phyloP scores from a whole-genome alignment of 192 early-diverging fungal genomes.

The Thamnidium elegans region DNA sequence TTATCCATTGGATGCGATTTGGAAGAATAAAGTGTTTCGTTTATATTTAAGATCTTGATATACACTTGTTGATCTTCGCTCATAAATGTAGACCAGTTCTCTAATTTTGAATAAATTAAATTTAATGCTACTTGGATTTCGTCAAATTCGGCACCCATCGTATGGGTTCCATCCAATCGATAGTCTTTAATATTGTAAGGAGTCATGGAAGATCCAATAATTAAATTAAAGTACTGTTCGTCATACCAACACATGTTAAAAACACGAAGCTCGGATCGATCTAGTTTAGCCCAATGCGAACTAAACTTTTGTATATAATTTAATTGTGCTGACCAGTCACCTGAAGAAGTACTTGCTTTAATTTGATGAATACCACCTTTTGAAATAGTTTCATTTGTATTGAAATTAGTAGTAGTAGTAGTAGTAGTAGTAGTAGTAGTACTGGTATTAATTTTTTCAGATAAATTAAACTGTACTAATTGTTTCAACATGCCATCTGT shows the following conservation, averaged over 20 bases:
- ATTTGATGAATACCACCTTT: background rate
- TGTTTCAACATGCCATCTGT: slow-evolving; percentile 47
- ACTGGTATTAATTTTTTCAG: background rate
- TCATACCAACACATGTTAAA: slow-evolving; percentile 51
- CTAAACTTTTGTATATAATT: slow-evolving; percentile 19
- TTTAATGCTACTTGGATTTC: background rate
- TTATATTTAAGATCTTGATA: slow-evolving; percentile 24
- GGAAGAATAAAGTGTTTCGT: background rate
- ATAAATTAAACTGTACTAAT: slow-evolving; percentile 14
- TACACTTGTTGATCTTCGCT: slow-evolving; percentile 27
- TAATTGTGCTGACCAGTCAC: background rate
- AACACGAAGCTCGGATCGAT: slow-evolving; percentile 17
- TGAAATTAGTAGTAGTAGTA: background rate
- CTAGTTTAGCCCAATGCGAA: slow-evolving; percentile 29
- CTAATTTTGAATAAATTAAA: background rate
- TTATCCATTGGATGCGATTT: background rate
- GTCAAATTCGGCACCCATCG: slow-evolving; percentile 6
- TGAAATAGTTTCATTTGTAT: background rate
- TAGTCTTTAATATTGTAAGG: background rate
- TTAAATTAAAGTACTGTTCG: slow-evolving; percentile 41
- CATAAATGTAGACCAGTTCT: slow-evolving; percentile 19
- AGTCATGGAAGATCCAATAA: slow-evolving; percentile 22
- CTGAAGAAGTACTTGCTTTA: no score
- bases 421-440: background rate
- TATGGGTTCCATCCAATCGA: background rate